Evolutionary conservation across 768 basidiomycete genomes (phyloP).

Genomic region (Leucocoprinus birnbaumii): DNA sequence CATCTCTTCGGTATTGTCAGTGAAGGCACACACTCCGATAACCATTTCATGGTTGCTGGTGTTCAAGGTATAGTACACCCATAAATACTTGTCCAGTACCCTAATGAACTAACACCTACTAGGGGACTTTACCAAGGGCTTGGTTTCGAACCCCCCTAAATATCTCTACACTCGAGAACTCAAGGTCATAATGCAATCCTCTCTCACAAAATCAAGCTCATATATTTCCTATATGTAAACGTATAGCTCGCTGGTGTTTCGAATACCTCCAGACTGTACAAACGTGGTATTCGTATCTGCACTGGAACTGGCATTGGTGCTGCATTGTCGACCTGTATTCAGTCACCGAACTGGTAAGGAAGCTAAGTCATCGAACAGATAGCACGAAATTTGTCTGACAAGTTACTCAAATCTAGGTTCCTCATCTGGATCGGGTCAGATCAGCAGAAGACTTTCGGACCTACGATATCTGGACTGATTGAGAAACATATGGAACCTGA

Average conservation of each 20-base stretch:
- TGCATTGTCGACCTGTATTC: slow-evolving; percentile 75
- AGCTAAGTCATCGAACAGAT: slow-evolving; percentile 8
- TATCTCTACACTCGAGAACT: slow-evolving; percentile 77
- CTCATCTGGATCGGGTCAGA: slow-evolving; percentile 83
- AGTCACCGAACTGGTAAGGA: slow-evolving; percentile 66
- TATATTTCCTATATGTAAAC: too few species aligned
- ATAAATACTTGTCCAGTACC: not conserved
- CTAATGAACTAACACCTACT: slow-evolving; percentile 4
- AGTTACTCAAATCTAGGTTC: slow-evolving; percentile 42
- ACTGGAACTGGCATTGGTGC: slow-evolving; percentile 83
- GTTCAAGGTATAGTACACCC: slow-evolving; percentile 48
- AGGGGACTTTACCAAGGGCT: slow-evolving; percentile 74
- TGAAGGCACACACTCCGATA: slow-evolving; percentile 68
- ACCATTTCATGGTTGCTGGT: slow-evolving; percentile 81
- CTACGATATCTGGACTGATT: slow-evolving; percentile 71
- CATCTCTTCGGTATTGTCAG: slow-evolving; percentile 82
- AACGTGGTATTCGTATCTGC: slow-evolving; percentile 76
- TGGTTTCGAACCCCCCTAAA: slow-evolving; percentile 68
- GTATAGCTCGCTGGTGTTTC: slow-evolving; percentile 80
- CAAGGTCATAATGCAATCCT: slow-evolving; percentile 52
- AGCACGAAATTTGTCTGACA: not conserved
- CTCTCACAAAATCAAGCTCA: too few species aligned
- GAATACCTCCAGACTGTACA: slow-evolving; percentile 78
- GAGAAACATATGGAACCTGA: slow-evolving; percentile 70
- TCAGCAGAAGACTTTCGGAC: slow-evolving; percentile 75